These are phyloP conservation scores for Simplicillium sp. DNA, from an alignment of 2,329 filamentous ascomycete species.

Conservation along the genomic window DNA sequence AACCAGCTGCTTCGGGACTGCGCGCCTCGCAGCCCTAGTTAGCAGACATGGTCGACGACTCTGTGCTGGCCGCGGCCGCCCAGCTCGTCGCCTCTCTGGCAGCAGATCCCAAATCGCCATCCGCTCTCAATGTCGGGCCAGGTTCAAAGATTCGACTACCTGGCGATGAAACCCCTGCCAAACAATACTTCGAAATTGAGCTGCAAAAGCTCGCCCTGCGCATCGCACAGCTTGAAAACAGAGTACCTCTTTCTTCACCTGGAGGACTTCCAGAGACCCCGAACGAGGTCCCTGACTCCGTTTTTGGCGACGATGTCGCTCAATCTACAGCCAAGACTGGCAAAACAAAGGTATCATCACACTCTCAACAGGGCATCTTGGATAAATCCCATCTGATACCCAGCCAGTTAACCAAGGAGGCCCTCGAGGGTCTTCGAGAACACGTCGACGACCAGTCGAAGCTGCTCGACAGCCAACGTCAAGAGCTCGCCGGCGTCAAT, in stretches of 20 bases:
- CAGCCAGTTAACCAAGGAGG: conserved; percentile 63
- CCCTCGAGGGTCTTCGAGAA: conserved; percentile 76
- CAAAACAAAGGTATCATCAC: conserved; percentile 33
- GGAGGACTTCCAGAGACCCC: conserved; percentile 69
- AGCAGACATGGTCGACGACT: conserved; percentile 41
- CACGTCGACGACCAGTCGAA: conserved; percentile 92
- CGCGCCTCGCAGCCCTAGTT: conserved; percentile 9
- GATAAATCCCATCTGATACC: conserved; percentile 23
- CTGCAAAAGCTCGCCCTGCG: conserved; percentile 68
- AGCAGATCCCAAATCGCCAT: conserved; percentile 27
- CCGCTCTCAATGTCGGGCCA: conserved; percentile 28
- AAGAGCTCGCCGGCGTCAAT: conserved; percentile 77
- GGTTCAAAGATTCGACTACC: conserved; percentile 58
- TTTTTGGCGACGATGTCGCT: conserved; percentile 45
- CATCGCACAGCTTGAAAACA: conserved; percentile 74
- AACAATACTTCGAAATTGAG: conserved; percentile 73
- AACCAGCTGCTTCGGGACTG: not conserved
- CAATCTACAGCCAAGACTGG: conserved; percentile 29
- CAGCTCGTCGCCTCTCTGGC: conserved; percentile 45
- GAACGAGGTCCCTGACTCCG: conserved; percentile 60
- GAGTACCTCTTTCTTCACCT: conserved; percentile 42
- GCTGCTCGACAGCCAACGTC: conserved; percentile 77
- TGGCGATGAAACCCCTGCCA: conserved; percentile 65
- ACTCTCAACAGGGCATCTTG: conserved; percentile 29
- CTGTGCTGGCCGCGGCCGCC: conserved; percentile 42